Base-by-base conservation (phyloP, 2,329 filamentous ascomycete species). In the Fusarium pseudonygamai region DNA sequence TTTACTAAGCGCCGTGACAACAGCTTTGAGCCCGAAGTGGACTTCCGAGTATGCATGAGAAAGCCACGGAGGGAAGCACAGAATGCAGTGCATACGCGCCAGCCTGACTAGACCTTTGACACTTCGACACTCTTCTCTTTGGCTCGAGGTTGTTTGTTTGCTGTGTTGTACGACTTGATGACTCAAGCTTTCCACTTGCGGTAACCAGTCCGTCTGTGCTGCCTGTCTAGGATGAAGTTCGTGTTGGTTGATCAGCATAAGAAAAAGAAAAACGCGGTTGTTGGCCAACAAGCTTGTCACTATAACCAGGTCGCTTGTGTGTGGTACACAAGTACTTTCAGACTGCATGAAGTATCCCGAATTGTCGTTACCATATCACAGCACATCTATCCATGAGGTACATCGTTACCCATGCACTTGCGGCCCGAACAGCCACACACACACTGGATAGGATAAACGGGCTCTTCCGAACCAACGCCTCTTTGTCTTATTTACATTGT, bases 81-180 rank as follows among this genome's bases (percentile, higher is more conserved):
- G n/a, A 67, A 47, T 71, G 73, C 66, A 77, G 58, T 76, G 61
- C 75, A 74, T 78, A 78, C 63, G 71, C 76, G 77, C 75, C 77
- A 69, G 70, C 64, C 66, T 67, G 56, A 62, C 55, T 40, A 67
- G 47, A 63, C 46, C 59, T 64, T 61, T 43, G 49, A 52, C 32
- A 26, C 61, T 59, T 61, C 40, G 49, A 52, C 30, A 36, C 65
- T 59, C 50, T 60, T 47, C 32, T 37, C 36, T 71, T 71, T 72
- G 70, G 64, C 71, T 57, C 68, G 57, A 50, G 61, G 65, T 73
- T 66, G 66, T 70, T 76, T 75, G 58, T 65, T 64, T 47, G 60
- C 62, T 49, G 49, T 57, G 53, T 36, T 56, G 64, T 63, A 45
- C 70, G 64, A 65, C 37, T 32, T 24, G 39, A 66, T 64, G 62